Evolutionary conservation across 176 grass and related monocot genomes (phyloP).

Genomic region (Carex parvula): DNA sequence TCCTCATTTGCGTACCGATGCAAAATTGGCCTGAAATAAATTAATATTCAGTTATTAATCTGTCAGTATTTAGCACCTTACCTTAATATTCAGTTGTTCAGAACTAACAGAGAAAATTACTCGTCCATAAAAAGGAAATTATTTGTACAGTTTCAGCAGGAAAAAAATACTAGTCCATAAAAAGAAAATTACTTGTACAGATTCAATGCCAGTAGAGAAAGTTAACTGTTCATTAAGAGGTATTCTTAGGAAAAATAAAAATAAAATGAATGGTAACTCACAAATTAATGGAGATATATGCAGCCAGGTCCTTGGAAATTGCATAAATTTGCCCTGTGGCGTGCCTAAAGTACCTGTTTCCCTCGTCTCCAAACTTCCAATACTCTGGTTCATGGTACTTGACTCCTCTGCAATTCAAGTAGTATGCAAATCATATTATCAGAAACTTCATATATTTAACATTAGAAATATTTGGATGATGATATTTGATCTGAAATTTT

Average conservation of each 20-base stretch:
- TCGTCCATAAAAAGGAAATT: background rate
- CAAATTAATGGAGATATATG: slow-evolving; percentile 83
- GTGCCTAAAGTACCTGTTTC: slow-evolving; percentile 91
- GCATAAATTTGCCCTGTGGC: slow-evolving; percentile 96
- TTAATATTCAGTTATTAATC: background rate
- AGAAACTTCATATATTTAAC: background rate
- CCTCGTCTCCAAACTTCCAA: slow-evolving; percentile 93
- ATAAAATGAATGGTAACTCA: slow-evolving; percentile 21
- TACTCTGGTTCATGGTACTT: slow-evolving; percentile 98
- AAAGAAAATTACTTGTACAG: background rate
- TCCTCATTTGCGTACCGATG: slow-evolving; percentile 86
- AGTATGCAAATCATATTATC: background rate
- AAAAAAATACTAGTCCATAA: background rate
- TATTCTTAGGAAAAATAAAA: background rate
- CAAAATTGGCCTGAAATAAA: slow-evolving; percentile 57
- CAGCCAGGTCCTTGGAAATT: slow-evolving; percentile 85
- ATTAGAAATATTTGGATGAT: background rate
- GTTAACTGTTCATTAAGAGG: background rate
- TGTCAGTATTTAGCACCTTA: background rate
- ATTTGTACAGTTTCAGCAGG: background rate
- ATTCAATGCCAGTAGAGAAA: background rate
- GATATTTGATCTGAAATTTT: background rate
- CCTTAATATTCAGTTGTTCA: background rate
- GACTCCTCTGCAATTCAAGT: slow-evolving; percentile 43
- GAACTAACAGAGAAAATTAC: background rate